Base-by-base conservation (phyloP, 768 basidiomycete species). In the Crepidotus variabilis region DNA sequence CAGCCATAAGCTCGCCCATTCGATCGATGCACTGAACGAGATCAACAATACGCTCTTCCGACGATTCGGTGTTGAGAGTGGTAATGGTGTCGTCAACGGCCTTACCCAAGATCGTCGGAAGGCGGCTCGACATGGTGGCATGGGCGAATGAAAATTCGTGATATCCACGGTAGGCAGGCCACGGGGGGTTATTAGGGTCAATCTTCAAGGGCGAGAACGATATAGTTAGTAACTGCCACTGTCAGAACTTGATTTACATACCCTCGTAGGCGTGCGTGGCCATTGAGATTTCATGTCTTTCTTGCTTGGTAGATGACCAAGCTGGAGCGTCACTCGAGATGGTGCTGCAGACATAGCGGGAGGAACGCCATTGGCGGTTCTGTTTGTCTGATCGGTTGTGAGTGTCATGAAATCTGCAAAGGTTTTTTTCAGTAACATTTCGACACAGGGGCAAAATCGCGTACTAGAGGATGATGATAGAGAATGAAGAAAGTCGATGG, bases 21-120 rank as follows among this genome's bases (percentile, higher is more conserved):
- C 95, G 82, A 60, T 93, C 85, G 59, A 96, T 90, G 71, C 90
- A 94, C 56, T 81, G 76, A 60, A 86, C 85, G 59, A 98, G 85
- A 69, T 98, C 95, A 57, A 88, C 74, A 63, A 97, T 83, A 47
- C 77, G 78, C 60, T 97, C 93, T 68, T 96, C 94, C 21, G 83
- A 77, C 43, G 83, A 88, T 71, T 92, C 80, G 6, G 88, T 86
- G 72, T 97, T 96, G 62, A 97, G 82, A 23, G 94, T 97, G 63
- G 86, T 83, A 53, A 88, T 89, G 8, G 87, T 79, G 67, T 98
- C 95, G 65, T 95, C 94, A 64, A 97, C 94, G 11, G 91, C 95
- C 74, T 97, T 98, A 61, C 93, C 92, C 49, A 97, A 78, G 60
- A 98, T 98, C 39, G 95, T 96, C 1, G 95, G 95, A 22, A 97